These are phyloP conservation scores for Mycena metata DNA, from an alignment of 768 basidiomycete genomes.

Conservation along the genomic window DNA sequence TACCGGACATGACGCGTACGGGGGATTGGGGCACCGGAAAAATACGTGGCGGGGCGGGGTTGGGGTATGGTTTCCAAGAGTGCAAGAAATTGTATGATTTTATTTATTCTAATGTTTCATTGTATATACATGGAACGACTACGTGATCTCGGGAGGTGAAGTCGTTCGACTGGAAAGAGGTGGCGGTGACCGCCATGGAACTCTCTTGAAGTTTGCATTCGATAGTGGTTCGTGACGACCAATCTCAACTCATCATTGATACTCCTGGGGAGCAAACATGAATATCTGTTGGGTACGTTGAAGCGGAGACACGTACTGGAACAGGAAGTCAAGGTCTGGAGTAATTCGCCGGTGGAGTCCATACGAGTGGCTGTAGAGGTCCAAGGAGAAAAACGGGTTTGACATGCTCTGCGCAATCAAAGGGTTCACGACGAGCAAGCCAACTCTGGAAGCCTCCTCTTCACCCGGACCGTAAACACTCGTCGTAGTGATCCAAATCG, in stretches of 20 bases:
- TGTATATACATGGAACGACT: no score
- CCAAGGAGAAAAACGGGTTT: slow-evolving; percentile 5
- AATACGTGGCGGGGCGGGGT: no score
- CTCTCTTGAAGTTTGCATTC: not conserved
- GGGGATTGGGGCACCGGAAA: no score
- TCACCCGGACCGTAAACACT: slow-evolving; percentile 7
- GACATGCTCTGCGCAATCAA: slow-evolving; percentile 1
- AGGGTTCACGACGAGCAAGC: not conserved
- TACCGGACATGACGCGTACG: no score
- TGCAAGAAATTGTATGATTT: no score
- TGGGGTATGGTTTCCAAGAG: no score
- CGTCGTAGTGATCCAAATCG: slow-evolving; percentile 24
- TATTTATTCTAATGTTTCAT: no score
- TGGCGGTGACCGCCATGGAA: no score
- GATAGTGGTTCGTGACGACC: slow-evolving; percentile 1
- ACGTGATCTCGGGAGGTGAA: no score
- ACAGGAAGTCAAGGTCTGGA: slow-evolving; percentile 18
- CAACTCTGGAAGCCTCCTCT: slow-evolving; percentile 4
- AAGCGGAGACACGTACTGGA: not conserved
- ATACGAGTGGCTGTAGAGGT: slow-evolving; percentile 18
- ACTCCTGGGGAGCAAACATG: not conserved
- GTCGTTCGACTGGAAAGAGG: no score
- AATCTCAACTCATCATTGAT: slow-evolving; percentile 23
- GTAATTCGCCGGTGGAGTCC: slow-evolving; percentile 5
- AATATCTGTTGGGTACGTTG: no score